phyloP scores from a whole-genome alignment of 2,329 filamentous ascomycete genomes.

The Colletotrichum somersetense region DNA sequence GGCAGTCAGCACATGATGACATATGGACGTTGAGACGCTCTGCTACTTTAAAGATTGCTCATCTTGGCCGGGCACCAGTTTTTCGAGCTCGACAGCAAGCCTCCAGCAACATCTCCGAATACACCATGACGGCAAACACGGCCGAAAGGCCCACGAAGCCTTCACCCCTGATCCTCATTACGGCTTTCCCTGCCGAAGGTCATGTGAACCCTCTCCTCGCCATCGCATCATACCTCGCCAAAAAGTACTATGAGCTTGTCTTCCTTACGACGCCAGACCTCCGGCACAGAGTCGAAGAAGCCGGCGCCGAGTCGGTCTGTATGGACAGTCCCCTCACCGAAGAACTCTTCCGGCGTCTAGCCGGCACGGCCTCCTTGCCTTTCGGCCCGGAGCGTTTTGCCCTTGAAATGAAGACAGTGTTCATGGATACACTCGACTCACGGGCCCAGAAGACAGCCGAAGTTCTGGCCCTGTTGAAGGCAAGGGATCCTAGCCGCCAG shows the following conservation, averaged over 20 bases:
- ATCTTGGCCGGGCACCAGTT: not conserved
- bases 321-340: constrained; percentile 26
- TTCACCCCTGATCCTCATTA: constrained; percentile 45
- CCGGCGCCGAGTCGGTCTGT: constrained; percentile 52
- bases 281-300: constrained; percentile 47
- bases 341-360: not conserved
- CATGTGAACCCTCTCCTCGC: constrained; percentile 44
- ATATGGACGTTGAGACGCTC: no score
- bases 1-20: no score
- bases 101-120: not conserved
- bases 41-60: not conserved
- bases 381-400: constrained; percentile 30
- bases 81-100: no score
- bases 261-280: constrained; percentile 51
- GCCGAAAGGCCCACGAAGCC: not conserved
- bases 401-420: constrained; percentile 33
- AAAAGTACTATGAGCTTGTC: constrained; percentile 54
- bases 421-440: constrained; percentile 28
- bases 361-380: constrained; percentile 29
- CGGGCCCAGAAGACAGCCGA: constrained; percentile 7
- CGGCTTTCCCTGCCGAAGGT: constrained; percentile 43
- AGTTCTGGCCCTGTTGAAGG: constrained; percentile 44
- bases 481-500: constrained; percentile 47
- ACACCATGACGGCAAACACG: constrained; percentile 11
- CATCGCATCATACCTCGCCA: constrained; percentile 50